Base-by-base conservation (phyloP, 371 early-diverging fungal genomes). In the Mucor saturninus region DNA sequence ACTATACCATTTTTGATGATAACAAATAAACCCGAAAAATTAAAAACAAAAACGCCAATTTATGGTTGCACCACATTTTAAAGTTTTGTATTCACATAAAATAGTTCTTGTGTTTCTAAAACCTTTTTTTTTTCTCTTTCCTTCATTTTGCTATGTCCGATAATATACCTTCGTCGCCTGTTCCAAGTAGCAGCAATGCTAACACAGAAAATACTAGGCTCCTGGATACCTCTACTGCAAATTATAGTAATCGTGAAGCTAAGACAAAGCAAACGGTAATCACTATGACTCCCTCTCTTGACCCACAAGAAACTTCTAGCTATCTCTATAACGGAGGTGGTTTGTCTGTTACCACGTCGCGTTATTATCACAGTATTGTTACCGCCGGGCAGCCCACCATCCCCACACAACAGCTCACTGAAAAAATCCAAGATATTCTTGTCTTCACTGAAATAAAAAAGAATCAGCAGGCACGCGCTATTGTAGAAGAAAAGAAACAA, bases 371-470 rank as follows among this genome's bases (percentile, higher is more conserved):
- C 3, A 42, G 21, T 5, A 5, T 57, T n/a, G 38, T 62, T 15
- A 10, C 45, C 0, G 31, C 53, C 11, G 65, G 70, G 4, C 59
- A 68, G 37, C 66, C 68, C 14, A 54, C 56, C 6, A 52, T 77
- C 31, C 70, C 74, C 11, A 15, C 61, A 4, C 38, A 69, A n/a
- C 59, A 69, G 21, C 55, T 77, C 10, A 67, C 67, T 2, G 69
- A 67, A 28, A 74, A 72, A 39, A 62, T 77, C 32, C 69, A 74
- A 43, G 74, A 77, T 15, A 65, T 72, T 5, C 31, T 77, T 7
- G 56, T 66, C 1, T 72, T 72, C 30, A 66, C 62, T 42, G 64
- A 70, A 58, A 58, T 62, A 11, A 72, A 72, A n/a, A 54, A 67
- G 8, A 65, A 64, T 10, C 70, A 64, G 58, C 53, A 58, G 38